These are phyloP conservation scores for Aureobasidium sp. DNA, from an alignment of 2,329 filamentous ascomycete genomes.

Conservation along the genomic window DNA sequence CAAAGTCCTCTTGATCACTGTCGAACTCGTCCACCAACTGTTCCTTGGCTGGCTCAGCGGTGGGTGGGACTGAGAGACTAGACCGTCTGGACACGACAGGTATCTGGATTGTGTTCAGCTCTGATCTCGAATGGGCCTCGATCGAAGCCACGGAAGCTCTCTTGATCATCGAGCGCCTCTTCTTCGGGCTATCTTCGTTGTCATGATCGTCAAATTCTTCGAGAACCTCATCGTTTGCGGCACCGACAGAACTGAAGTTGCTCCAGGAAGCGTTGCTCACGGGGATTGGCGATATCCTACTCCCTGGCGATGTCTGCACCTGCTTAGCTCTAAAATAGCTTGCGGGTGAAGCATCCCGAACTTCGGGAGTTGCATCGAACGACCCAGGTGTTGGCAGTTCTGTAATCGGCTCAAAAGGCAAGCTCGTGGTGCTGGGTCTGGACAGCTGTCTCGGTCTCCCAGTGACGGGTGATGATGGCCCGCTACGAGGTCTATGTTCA, in stretches of 20 bases:
- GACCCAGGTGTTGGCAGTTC: slow-evolving; percentile 10
- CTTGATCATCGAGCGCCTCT: slow-evolving; percentile 2
- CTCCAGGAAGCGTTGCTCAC: not conserved
- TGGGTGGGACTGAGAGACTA: not conserved
- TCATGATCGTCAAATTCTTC: not conserved
- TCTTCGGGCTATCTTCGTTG: not conserved
- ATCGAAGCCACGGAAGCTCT: slow-evolving; percentile 12
- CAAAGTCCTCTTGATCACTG: not conserved
- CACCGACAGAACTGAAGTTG: not conserved
- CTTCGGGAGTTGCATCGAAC: slow-evolving; percentile 20
- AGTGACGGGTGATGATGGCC: not conserved
- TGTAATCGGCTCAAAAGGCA: slow-evolving; percentile 10
- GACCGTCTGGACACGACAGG: not conserved
- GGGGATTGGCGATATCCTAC: not conserved
- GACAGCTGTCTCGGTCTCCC: not conserved
- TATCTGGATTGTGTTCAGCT: slow-evolving; percentile 11
- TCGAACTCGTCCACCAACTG: not conserved
- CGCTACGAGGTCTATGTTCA: not conserved
- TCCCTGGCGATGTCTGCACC: slow-evolving; percentile 13
- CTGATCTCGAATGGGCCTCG: slow-evolving; percentile 8
- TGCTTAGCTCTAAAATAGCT: slow-evolving; percentile 18
- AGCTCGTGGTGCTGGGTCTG: not conserved
- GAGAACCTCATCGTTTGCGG: not conserved
- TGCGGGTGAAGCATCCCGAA: slow-evolving; percentile 19
- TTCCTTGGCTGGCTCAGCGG: not conserved